Percentiles rank a stretch among this genome's conserved stretches.
Conservation (phyloP, 371 early-diverging fungal genomes). For the Rhizopus arrhizus region DNA sequence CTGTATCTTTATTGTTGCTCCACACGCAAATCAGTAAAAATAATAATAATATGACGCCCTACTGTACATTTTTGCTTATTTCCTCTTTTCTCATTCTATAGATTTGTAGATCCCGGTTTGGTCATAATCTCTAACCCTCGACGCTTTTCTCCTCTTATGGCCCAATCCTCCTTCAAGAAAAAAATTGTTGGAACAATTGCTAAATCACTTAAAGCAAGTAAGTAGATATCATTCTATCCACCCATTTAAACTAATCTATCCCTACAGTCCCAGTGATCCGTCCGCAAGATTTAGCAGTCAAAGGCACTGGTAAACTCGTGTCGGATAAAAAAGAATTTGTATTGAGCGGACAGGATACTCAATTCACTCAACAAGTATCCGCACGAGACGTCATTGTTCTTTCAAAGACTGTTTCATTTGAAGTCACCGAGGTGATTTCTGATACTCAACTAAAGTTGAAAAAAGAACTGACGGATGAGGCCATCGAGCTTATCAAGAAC, state of each 20-base stretch:
- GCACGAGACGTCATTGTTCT: constrained; percentile 53
- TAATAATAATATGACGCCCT: neutral
- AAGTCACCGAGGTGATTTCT: constrained; percentile 62
- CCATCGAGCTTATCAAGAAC: constrained; percentile 36
- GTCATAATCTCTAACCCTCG: constrained; percentile 69
- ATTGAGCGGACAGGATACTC: constrained; percentile 51
- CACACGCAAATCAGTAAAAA: constrained; percentile 79
- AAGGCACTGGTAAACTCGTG: constrained; percentile 58
- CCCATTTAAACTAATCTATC: neutral
- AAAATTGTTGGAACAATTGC: constrained; percentile 71
- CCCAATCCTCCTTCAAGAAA: constrained; percentile 70
- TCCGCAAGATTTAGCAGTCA: constrained; percentile 71
- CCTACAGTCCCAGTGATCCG: constrained; percentile 72
- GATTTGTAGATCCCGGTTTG: constrained; percentile 75
- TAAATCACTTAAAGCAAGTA: constrained; percentile 56
- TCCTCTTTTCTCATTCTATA: constrained; percentile 2
- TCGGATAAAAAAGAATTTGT: constrained; percentile 37
- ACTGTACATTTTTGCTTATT: neutral
- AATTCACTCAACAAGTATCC: constrained; percentile 56
- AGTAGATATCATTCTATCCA: neutral
- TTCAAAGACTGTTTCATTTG: constrained; percentile 44
- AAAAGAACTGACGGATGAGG: constrained; percentile 45
- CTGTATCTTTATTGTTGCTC: constrained; percentile 79
- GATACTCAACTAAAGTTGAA: constrained; percentile 62
- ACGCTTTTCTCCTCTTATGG: constrained; percentile 69